A percentile compares a stretch with the other conserved stretches of the same genome.
Conservation (phyloP, 495 filamentous ascomycete species). For the Astrothelium subdiscretum region DNA sequence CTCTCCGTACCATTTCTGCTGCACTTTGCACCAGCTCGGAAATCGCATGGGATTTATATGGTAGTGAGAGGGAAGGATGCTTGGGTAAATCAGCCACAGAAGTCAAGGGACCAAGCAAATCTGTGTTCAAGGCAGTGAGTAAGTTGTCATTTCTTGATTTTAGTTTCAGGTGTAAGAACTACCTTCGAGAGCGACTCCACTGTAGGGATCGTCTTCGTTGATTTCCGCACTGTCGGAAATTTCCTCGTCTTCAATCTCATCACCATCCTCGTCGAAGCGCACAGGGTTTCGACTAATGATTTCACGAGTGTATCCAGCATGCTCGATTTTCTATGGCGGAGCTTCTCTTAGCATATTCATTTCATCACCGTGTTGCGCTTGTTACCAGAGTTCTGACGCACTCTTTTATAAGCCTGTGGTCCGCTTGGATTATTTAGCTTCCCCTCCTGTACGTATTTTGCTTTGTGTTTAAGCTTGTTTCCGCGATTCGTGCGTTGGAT, state of each 20-base stretch:
- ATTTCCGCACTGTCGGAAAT: conserved; percentile 56
- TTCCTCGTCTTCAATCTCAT: conserved; percentile 61
- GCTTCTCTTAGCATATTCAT: neutral
- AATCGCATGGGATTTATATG: conserved; percentile 74
- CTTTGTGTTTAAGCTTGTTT: conserved; percentile 78
- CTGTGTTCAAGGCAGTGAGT: conserved; percentile 33
- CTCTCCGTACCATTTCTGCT: conserved; percentile 61
- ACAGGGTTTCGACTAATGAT: conserved; percentile 68
- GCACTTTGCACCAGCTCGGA: conserved; percentile 61
- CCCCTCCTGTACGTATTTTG: conserved; percentile 67
- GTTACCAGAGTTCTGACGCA: conserved; percentile 26
- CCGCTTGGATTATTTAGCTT: conserved; percentile 57
- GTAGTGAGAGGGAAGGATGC: conserved; percentile 72
- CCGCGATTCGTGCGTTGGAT: conserved; percentile 74
- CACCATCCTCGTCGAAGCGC: conserved; percentile 74
- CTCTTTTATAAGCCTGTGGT: conserved; percentile 76
- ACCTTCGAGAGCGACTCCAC: conserved; percentile 75
- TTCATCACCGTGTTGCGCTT: neutral
- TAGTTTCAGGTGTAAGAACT: conserved; percentile 9
- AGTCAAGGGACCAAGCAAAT: conserved; percentile 76
- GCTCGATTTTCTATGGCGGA: conserved; percentile 56
- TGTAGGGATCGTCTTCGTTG: conserved; percentile 73
- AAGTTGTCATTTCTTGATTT: conserved; percentile 7
- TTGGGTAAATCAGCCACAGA: conserved; percentile 70
- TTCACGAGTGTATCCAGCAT: conserved; percentile 71